Conservation (phyloP, 257 asterid species). For the Paraleonurus japonicus region DNA sequence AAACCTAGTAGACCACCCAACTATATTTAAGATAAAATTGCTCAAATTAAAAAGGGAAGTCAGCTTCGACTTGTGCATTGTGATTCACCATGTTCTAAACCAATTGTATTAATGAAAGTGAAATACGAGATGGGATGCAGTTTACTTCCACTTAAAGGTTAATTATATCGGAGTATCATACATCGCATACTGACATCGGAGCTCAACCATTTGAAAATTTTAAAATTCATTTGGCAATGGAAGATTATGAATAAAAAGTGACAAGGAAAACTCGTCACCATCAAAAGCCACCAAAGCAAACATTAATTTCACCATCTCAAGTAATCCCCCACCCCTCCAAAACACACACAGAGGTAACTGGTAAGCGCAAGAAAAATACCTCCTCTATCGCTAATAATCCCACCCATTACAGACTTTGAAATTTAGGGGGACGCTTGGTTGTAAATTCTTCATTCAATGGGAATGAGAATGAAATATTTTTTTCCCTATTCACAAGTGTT, state of each 20-base stretch:
- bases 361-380: neutral
- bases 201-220: neutral
- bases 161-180: neutral
- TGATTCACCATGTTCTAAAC: neutral
- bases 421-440: too few relatives aligned
- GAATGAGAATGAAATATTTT: too few relatives aligned
- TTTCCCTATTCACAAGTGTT: too few relatives aligned
- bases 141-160: neutral
- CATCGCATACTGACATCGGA: neutral
- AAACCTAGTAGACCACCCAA: neutral
- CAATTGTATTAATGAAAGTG: neutral
- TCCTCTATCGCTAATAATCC: neutral
- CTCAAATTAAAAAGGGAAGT: neutral
- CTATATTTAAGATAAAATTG: neutral
- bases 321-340: neutral
- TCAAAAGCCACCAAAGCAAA: neutral
- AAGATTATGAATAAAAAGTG: neutral
- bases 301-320: neutral
- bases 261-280: neutral
- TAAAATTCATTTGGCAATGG: neutral
- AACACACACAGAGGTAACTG: neutral
- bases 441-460: too few relatives aligned
- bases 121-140: neutral
- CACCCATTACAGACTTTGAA: neutral
- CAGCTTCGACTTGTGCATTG: neutral